phyloP scores from a whole-genome alignment of 2,329 filamentous ascomycete species.

The Talaromyces funiculosus region DNA sequence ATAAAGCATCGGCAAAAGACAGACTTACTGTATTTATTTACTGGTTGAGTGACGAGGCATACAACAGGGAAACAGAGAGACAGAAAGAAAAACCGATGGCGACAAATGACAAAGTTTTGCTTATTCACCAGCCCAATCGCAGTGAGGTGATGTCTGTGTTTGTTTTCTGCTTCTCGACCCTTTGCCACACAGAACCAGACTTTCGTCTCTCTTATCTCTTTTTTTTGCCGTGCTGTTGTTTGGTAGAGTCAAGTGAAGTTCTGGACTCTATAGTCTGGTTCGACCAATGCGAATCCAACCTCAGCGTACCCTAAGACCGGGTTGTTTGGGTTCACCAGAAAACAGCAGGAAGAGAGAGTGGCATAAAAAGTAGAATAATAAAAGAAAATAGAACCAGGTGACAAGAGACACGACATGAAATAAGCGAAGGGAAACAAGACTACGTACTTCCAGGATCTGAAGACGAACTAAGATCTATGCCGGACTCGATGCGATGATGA shows the following conservation, averaged over 20 bases:
- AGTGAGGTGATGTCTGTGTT: background rate
- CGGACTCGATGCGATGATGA: background rate
- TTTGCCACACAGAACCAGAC: constrained; percentile 3
- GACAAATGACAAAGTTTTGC: background rate
- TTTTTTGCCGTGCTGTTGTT: background rate
- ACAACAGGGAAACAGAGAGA: background rate
- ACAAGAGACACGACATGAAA: background rate
- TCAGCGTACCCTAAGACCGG: constrained; percentile 12
- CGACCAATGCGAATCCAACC: constrained; percentile 8
- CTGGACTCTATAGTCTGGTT: background rate
- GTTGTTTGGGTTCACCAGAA: background rate
- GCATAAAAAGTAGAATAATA: background rate
- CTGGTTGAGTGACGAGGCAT: background rate
- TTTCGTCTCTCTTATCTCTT: background rate
- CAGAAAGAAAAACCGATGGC: background rate
- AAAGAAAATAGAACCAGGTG: background rate
- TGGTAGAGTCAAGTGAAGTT: background rate
- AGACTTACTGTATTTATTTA: background rate
- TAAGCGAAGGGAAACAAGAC: background rate
- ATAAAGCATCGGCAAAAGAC: background rate
- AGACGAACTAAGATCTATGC: background rate
- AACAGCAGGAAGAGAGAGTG: background rate
- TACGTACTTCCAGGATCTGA: background rate
- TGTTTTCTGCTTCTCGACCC: background rate
- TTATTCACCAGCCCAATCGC: background rate